Base-by-base conservation (phyloP, 116 monocot genomes). In the Cymodocea nodosa region DNA sequence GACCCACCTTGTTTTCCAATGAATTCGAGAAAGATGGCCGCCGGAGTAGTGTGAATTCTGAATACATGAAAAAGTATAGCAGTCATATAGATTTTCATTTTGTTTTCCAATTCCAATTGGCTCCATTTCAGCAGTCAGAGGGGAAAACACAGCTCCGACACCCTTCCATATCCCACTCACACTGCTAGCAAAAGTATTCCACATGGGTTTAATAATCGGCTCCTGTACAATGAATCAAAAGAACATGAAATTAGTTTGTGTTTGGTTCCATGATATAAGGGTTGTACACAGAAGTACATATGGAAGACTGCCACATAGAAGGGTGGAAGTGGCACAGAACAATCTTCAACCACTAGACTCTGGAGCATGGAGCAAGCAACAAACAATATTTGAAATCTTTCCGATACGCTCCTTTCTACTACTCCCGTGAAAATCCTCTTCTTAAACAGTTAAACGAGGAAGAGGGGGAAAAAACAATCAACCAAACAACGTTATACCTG, bases 111-210 rank as follows among this genome's bases (percentile, higher is more conserved):
- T 61, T 62, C 72, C 88, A 75, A 97, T 75, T 16, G 91, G 88
- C 64, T 97, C 97, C 75, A 97, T 82, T 56, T 91, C 85, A 55
- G 84, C 97, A 55, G 97, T 91, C 30, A 88, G 75, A 35, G 97
- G 97, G 18, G 91, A 97, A 78, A 97, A 97, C 5, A 88, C 91
- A 51, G 91, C 97, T 56, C 91, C 97, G 11, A 91, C 87, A 67
- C 97, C 97, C 70, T 82, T 91, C 97, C 97, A 97, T 55, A 88
- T 84, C 35, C 97, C 97, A 75, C 83, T 82, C 0, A 88, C 17
- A 62, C 91, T 88, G 50, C 91, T 91, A 0, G 84, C 65, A 77
- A 97, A 97, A n/a, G 88, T 97, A 62, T 79, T 56, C 97, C 97
- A 97, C 48, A 72, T 50, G 17, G 97, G 97, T 70, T 78, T 91